Base-by-base conservation (phyloP, 495 filamentous ascomycete species). In the Acidiella bohemica region DNA sequence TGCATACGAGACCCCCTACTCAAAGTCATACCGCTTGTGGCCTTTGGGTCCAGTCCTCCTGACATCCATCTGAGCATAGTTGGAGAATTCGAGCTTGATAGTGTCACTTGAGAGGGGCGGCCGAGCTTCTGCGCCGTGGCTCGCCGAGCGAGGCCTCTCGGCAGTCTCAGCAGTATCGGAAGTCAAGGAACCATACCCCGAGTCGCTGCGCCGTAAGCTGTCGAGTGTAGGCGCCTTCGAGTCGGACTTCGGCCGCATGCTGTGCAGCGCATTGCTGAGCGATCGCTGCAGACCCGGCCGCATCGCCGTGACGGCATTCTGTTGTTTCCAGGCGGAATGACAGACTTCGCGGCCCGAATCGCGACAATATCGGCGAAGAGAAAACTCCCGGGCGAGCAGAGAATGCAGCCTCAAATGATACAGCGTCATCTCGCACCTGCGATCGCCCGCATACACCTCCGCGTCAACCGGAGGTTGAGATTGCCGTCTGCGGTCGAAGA, bases 331-430 rank as follows among this genome's bases (percentile, higher is more conserved):
- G 42, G 74, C 74, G 5, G 83, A 80, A 57, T 90, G 83, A 63
- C 86, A 93, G 10, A 96, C 78, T 62, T 95, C 87, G 17, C 88
- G 82, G 4, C 90, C 90, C 10, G 85, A 94, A 35, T 92, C 83
- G 33, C 90, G 76, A 55, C 80, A 90, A 55, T 97, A 97, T 17
- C 90, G 77, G 5, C 90, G 74, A 36, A 95, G 70, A 4, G 90
- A 94, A 60, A 92, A 93, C 47, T 93, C 79, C 21, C 90, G 75
- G 45, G 74, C 71, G 53, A 76, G 76, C 50, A 97, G 63, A 59
- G 95, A 88, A 53, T 94, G 78, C 87, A 97, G 94, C 46, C 87
- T 80, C 29, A 96, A 67, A 60, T 97, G 86, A 60, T 95, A 96
- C 29, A 97, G 75, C 31, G 81, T 90, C 27, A 93, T 71, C 35